Evolutionary conservation across 306 rosid genomes (phyloP).

Genomic region (Corylus heterophylla): DNA sequence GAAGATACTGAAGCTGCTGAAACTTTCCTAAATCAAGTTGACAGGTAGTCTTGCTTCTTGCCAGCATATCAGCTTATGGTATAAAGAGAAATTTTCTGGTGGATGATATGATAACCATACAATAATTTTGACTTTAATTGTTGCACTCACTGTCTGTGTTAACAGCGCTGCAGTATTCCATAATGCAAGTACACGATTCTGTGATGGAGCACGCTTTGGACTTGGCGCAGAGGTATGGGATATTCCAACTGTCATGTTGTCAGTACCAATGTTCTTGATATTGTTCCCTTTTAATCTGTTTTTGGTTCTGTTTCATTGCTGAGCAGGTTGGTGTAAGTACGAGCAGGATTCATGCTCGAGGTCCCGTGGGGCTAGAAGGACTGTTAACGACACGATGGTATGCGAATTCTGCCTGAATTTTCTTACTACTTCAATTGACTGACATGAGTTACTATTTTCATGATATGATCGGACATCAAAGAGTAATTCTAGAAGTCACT

Average conservation of each 20-base stretch:
- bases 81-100: no score
- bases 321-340: constrained; percentile 81
- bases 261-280: constrained; percentile 1
- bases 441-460: neutral
- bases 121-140: no score
- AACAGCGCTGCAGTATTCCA: constrained; percentile 83
- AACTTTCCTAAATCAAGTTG: constrained; percentile 64
- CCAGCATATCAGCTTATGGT: neutral
- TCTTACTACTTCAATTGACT: neutral
- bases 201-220: constrained; percentile 81
- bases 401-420: constrained; percentile 10
- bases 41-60: constrained; percentile 47
- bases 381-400: constrained; percentile 85
- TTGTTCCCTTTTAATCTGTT: constrained; percentile 11
- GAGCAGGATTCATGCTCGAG: constrained; percentile 82
- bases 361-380: constrained; percentile 99
- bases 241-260: neutral
- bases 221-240: constrained; percentile 74
- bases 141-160: constrained; percentile 7
- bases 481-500: no score
- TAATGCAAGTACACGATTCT: constrained; percentile 77
- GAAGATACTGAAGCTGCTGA: constrained; percentile 70
- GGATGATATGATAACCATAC: no score
- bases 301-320: constrained; percentile 14
- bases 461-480: no score